A percentile compares a stretch with the other conserved stretches of the same genome.
Evolutionary conservation across 495 filamentous ascomycete species (phyloP).

Genomic region (Astrocystis sublimbata): DNA sequence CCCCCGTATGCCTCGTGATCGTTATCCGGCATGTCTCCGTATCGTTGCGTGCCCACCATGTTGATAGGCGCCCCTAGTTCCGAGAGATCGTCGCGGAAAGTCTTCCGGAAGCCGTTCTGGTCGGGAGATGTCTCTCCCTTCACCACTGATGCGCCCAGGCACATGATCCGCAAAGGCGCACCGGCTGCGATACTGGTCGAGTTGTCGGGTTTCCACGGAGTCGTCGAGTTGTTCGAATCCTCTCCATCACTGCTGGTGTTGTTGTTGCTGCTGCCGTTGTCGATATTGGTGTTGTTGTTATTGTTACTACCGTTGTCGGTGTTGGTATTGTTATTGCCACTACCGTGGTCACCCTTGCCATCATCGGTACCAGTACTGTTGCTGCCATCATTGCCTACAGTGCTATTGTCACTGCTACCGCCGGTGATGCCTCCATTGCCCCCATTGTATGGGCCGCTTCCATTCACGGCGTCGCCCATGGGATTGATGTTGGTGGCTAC

Average conservation of each 20-base stretch:
- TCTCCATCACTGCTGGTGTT: not conserved
- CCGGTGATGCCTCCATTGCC: not conserved
- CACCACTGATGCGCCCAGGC: constrained; percentile 61
- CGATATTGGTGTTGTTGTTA: not conserved
- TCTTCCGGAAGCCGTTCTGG: constrained; percentile 56
- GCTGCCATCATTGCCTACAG: not conserved
- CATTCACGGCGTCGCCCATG: not conserved
- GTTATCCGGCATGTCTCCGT: constrained; percentile 42
- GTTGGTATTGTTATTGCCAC: not conserved
- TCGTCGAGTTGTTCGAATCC: not conserved
- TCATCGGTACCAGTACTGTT: not conserved
- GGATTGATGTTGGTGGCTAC: not conserved
- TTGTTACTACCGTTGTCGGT: not conserved
- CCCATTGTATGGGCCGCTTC: too few species aligned
- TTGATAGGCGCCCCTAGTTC: constrained; percentile 31
- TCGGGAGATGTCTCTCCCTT: constrained; percentile 51
- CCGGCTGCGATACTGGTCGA: constrained; percentile 31
- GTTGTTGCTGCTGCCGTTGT: not conserved
- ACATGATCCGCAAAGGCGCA: constrained; percentile 49
- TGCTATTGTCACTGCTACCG: not conserved
- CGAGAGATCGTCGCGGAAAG: constrained; percentile 39
- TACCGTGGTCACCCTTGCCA: not conserved
- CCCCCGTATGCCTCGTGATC: constrained; percentile 41
- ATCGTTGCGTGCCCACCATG: constrained; percentile 39
- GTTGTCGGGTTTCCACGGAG: constrained; percentile 28